Base-by-base conservation (phyloP, 2,329 filamentous ascomycete species). In the Fusarium foetens region DNA sequence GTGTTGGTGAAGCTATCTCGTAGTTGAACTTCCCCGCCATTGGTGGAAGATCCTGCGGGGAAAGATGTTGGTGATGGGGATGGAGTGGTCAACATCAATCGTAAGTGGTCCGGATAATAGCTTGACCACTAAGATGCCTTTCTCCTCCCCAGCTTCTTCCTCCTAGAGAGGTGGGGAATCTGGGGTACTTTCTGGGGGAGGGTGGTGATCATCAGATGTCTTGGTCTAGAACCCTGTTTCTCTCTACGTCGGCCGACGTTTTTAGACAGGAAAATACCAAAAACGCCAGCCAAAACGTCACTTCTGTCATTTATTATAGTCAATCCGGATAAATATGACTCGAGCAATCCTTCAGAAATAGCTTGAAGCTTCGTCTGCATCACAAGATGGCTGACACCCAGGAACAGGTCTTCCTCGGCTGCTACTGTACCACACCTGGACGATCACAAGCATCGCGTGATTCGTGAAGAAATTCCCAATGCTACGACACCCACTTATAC, bases 1-100 rank as follows among this genome's bases (percentile, higher is more conserved):
- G n/a, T n/a, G n/a, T n/a, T n/a, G n/a, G n/a, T n/a, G n/a, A n/a
- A n/a, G n/a, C n/a, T n/a, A 58, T 61, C 43, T 48, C 35, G 16
- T 43, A 35, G 38, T 42, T 43, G 21, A 36, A 13, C 14, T 29
- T 39, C 33, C 31, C 16, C 29, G 17, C 55, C 27, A 76, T 77
- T 77, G 75, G 75, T 77, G 75, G 75, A 77, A 77, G 63, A 77
- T 72, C 64, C 38, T 66, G 66, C 63, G 55, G 68, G 63, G 60
- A 38, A 49, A n/a, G 39, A 57, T n/a, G 36, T 29, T 63, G 43
- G 42, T 55, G 42, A 66, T 53, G 43, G 59, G 49, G 27, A 52
- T 42, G 59, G 54, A 51, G 55, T 60, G 68, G 42, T 36, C 53
- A 43, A 25, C 60, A 52, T 45, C 55, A 38, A 65, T 59, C 49